Evolutionary conservation across 345 rosid species (phyloP), one percentile per base, ranked within the genome.

Genomic region (Viola odorata): DNA sequence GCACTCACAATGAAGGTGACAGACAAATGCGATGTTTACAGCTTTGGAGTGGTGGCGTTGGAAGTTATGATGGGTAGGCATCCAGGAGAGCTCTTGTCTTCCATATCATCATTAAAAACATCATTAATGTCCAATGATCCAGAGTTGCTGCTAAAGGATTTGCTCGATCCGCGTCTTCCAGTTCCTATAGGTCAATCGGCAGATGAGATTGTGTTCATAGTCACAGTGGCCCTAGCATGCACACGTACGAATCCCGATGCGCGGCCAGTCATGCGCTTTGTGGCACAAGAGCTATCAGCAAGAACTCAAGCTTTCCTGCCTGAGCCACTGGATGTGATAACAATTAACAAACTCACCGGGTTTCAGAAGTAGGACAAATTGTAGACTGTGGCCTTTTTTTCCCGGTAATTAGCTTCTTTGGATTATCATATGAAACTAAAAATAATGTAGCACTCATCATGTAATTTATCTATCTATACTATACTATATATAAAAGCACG

Each of bases 51-150:
- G 7, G 88, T 84, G 54, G 72, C 83, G 12, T n/a, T 86, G 40
- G 94, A 86, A 63, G 70, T 72, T 1, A 81, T 82, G 86, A 81
- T 82, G 85, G 95, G 91, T 61, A 79, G 54, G 69, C 86, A 87
- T 39, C 91, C 86, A 0, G 84, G 91, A 44, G 85, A 82, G 42
- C 75, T 82, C 17, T 52, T 84, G 36, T 56, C 71, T 14, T 77
- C 82, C 32, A 23, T 23, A 6, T 54, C 65, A 47, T 69, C 57
- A 11, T 45, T 61, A 4, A 15, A 36, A 59, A 2, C 62, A 5
- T 32, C 76, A 9, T 37, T 45, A 44, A 23, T 23, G 32, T 55
- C 78, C 1, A 67, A 67, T 10, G 69, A 58, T 51, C 39, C 65
- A 0, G 69, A 73, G 49, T 7, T 82, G 40, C 55, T 69, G 16